Evolutionary conservation across 495 filamentous ascomycete species (phyloP).

Genomic region (Viridothelium virens): DNA sequence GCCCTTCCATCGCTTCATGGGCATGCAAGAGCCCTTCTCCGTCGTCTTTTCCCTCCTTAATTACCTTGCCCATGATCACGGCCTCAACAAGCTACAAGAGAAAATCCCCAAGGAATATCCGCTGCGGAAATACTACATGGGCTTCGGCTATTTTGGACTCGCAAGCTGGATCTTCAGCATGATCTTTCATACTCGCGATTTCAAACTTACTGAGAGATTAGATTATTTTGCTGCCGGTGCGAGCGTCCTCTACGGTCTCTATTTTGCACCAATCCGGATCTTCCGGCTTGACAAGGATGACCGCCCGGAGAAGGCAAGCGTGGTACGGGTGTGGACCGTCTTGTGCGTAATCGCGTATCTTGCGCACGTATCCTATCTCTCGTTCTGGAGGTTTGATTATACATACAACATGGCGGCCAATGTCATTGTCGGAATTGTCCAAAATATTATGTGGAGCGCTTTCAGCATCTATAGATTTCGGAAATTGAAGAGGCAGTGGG

Average conservation of each 20-base stretch:
- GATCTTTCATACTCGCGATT: constrained; percentile 87
- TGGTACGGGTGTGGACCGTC: constrained; percentile 65
- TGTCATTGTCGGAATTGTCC: constrained; percentile 68
- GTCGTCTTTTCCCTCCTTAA: constrained; percentile 92
- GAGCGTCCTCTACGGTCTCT: constrained; percentile 82
- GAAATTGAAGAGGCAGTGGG: constrained; percentile 63
- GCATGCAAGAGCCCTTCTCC: constrained; percentile 88
- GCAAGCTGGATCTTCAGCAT: constrained; percentile 79
- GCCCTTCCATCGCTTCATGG: constrained; percentile 84
- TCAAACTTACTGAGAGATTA: constrained; percentile 75
- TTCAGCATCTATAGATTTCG: constrained; percentile 72
- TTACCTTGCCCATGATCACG: constrained; percentile 75
- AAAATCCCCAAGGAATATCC: constrained; percentile 64
- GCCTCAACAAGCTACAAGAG: constrained; percentile 60
- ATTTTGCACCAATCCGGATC: constrained; percentile 70
- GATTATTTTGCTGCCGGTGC: constrained; percentile 96
- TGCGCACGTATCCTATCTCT: constrained; percentile 75
- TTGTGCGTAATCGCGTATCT: constrained; percentile 64
- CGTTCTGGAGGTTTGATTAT: constrained; percentile 84
- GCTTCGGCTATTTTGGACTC: constrained; percentile 73
- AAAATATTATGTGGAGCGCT: constrained; percentile 77
- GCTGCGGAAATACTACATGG: constrained; percentile 70
- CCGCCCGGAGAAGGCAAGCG: constrained; percentile 42
- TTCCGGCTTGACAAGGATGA: constrained; percentile 67
- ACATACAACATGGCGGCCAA: constrained; percentile 97